Conservation (phyloP, 495 filamentous ascomycete genomes). For the Parmelia sp. region DNA sequence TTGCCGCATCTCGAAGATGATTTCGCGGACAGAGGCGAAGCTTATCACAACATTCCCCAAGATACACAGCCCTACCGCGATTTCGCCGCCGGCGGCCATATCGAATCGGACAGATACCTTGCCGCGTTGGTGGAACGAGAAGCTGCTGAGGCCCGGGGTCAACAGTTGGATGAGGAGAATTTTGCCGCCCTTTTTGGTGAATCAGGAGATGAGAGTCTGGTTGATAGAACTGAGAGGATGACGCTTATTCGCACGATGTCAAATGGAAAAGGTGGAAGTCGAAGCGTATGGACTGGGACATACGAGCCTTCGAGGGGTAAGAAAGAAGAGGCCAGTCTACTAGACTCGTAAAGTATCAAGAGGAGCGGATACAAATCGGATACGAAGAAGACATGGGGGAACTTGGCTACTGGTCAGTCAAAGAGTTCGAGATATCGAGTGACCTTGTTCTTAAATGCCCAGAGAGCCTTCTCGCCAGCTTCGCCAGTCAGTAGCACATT, state of each 20-base stretch:
- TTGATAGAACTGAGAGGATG: slow-evolving; percentile 1
- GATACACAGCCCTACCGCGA: slow-evolving; percentile 15
- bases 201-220: not conserved
- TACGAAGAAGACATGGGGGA: too few species aligned
- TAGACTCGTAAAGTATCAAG: slow-evolving; percentile 1
- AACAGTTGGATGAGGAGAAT: slow-evolving; percentile 15
- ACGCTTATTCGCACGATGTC: slow-evolving; percentile 11
- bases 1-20: not conserved
- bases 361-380: too few species aligned
- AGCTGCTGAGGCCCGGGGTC: slow-evolving; percentile 2
- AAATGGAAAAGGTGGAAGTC: slow-evolving; percentile 15
- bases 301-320: slow-evolving; percentile 6
- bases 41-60: not conserved
- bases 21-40: too few species aligned
- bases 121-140: slow-evolving; percentile 5
- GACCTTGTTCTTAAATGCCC: too few species aligned
- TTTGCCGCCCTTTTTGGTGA: slow-evolving; percentile 10
- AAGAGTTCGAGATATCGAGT: too few species aligned
- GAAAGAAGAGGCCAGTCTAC: slow-evolving; percentile 13
- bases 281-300: slow-evolving; percentile 15
- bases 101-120: slow-evolving; percentile 11
- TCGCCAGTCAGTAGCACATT: too few species aligned
- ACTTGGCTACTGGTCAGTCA: too few species aligned
- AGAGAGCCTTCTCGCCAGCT: too few species aligned
- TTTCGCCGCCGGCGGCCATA: slow-evolving; percentile 19